Base-by-base conservation (phyloP, 495 filamentous ascomycete species). In the Penicillium turbatum region DNA sequence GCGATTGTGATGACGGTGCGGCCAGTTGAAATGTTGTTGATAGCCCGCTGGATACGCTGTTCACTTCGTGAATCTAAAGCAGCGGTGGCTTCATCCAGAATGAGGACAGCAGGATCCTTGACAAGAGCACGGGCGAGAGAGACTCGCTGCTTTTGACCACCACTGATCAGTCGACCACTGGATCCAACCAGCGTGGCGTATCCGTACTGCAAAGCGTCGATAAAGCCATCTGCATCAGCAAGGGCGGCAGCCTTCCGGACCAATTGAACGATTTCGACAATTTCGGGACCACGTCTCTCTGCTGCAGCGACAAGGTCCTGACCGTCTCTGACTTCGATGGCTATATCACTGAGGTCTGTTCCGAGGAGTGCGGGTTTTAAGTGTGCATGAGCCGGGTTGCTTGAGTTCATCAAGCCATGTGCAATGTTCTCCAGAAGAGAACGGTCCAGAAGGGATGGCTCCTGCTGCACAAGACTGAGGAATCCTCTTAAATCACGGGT, bases 1-100 rank as follows among this genome's bases (percentile, higher is more conserved):
- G 75, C 73, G 48, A 79, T 76, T 0, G 74, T 71, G 34, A 79
- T 70, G 30, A 76, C 68, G n/a, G 74, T 77, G 39, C 78, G 65
- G 2, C 73, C 75, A 9, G 49, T 61, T 16, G 77, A 63, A 11
- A 77, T 72, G 31, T 72, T 72, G 32, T 72, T 68, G 48, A 83
- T 73, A 13, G 79, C 77, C 5, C 55, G 56, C 57, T 79, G 80
- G 47, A 82, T 81, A 19, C 73, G 72, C 36, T 67, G 73, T 56
- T 83, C 80, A 41, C 71, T 81, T 37, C 70, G 61, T 4, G 80
- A 80, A 62, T 83, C 80, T 2, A 83, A 39, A 30, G 72, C 74
- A 6, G 66, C 83, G 0, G 89, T 93, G 15, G 90, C 89, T 67
- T 95, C 90, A 61, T 95, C 89, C 6, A 96, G 71, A 30, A 95